These are phyloP conservation scores for Irpex sp. DNA, from an alignment of 1,284 basidiomycete genomes.

Conservation along the genomic window DNA sequence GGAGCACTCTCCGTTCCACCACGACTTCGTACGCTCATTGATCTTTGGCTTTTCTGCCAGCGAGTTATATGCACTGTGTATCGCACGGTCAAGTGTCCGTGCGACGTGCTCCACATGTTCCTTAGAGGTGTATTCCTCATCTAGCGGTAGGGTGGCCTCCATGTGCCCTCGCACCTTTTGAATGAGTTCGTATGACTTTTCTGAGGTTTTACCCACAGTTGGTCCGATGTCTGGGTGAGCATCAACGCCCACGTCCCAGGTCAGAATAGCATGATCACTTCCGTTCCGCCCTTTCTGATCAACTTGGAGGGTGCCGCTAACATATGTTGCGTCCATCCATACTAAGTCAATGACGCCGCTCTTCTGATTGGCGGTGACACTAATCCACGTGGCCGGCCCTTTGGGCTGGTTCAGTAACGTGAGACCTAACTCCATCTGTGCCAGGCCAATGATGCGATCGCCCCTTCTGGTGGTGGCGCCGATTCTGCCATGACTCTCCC, in stretches of 20 bases:
- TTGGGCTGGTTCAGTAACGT: slow-evolving; percentile 1
- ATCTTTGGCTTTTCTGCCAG: neutral
- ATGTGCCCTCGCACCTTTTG: neutral
- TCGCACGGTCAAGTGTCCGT: neutral
- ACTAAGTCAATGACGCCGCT: slow-evolving; percentile 9
- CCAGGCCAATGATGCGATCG: neutral
- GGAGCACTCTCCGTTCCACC: slow-evolving; percentile 10
- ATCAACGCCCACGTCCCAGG: neutral
- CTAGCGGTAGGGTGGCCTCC: neutral
- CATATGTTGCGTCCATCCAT: slow-evolving; percentile 1
- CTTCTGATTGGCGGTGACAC: neutral
- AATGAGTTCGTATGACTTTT: neutral
- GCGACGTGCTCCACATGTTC: slow-evolving; percentile 4
- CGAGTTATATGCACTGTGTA: neutral
- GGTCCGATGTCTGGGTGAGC: neutral
- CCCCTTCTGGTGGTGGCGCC: neutral
- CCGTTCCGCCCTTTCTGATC: neutral
- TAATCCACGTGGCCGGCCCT: neutral
- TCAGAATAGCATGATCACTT: slow-evolving; percentile 6
- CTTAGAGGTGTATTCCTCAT: neutral
- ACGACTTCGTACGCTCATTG: slow-evolving; percentile 4
- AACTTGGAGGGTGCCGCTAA: neutral
- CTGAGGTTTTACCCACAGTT: neutral
- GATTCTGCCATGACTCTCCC: neutral
- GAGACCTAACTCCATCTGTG: neutral